A percentile compares a stretch with the other conserved stretches of the same genome.
Conservation (phyloP, 1,284 basidiomycete species). For the Heterobasidion occidentale region DNA sequence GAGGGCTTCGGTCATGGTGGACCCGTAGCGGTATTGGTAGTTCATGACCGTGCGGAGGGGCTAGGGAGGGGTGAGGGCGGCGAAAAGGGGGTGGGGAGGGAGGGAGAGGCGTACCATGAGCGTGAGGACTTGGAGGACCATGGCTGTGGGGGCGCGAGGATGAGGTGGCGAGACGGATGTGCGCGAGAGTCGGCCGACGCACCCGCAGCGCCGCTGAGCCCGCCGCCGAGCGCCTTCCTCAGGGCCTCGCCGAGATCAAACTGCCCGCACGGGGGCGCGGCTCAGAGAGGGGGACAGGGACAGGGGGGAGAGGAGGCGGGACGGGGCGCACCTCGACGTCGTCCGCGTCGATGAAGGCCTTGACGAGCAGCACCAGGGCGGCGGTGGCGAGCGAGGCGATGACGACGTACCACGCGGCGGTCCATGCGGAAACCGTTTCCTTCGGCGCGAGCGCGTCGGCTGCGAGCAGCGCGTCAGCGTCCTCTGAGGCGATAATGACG, state of each 20-base stretch:
- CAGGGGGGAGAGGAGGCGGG: neutral
- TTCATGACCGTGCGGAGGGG: constrained; percentile 87
- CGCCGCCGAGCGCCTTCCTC: constrained; percentile 77
- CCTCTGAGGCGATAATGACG: too few species aligned
- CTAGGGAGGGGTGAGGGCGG: constrained; percentile 18
- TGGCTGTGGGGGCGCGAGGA: constrained; percentile 36
- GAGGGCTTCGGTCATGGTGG: constrained; percentile 56
- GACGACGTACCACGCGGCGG: constrained; percentile 23
- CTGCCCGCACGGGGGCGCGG: constrained; percentile 24
- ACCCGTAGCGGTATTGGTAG: constrained; percentile 83
- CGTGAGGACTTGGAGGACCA: constrained; percentile 83
- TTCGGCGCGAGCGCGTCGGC: neutral
- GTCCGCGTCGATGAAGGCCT: constrained; percentile 60
- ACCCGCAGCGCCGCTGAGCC: constrained; percentile 79
- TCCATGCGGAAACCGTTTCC: constrained; percentile 22
- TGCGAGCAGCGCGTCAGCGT: neutral
- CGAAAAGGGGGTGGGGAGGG: neutral
- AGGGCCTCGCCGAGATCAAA: constrained; percentile 74
- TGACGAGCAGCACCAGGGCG: constrained; percentile 50
- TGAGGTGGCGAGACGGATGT: neutral
- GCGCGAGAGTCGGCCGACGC: constrained; percentile 9
- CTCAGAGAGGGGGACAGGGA: neutral
- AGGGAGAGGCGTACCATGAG: constrained; percentile 51
- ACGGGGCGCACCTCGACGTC: constrained; percentile 50
- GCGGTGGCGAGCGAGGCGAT: constrained; percentile 27